Evolutionary conservation across 2,329 filamentous ascomycete genomes (phyloP), one percentile per base, ranked within the genome.

Genomic region (Pseudonectria foliicola): DNA sequence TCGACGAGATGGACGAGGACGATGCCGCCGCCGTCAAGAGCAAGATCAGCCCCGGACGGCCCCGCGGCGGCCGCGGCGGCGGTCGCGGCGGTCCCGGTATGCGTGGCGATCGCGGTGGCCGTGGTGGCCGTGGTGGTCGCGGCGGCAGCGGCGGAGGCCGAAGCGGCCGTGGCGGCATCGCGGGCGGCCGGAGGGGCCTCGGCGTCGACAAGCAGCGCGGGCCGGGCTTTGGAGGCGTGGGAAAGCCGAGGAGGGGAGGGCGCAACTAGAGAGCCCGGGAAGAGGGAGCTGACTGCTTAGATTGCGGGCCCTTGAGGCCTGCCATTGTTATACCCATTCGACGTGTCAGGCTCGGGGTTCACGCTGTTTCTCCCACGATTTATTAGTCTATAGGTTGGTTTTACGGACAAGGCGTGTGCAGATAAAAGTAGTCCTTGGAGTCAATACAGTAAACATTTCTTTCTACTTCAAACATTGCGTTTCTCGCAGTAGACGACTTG

Each of bases 21-120:
- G 71, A 71, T 37, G 68, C 70, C 5, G 64, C 67, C 26, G 64
- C 62, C 24, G 64, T 78, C 45, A 75, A 73, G 61, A 69, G 64
- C 43, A 66, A 66, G 35, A 61, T 70, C 27, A 60, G 60, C 43
- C 58, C 61, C 18, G 61, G 59, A 25, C 55, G 59, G 28, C 57
- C 61, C 25, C 52, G 55, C 15, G 51, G 52, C 7, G 46, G 55
- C 16, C 41, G 52, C 16, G 45, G 53, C 4, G 54, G 56, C 25
- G 43, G 48, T 23, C 38, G 59, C n/a, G 53, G 55, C 15, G 33
- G 50, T 21, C 18, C 18, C 18, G 44, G 63, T 11, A 41, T 41
- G 31, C 53, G 54, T 14, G 59, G 61, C 7, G 47, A 39, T 24
- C 49, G 57, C 2, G 60, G 62, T 4, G 51, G 62, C 23, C 53